phyloP scores from a whole-genome alignment of 2,329 filamentous ascomycete species.

The Colletotrichum scovillei region DNA sequence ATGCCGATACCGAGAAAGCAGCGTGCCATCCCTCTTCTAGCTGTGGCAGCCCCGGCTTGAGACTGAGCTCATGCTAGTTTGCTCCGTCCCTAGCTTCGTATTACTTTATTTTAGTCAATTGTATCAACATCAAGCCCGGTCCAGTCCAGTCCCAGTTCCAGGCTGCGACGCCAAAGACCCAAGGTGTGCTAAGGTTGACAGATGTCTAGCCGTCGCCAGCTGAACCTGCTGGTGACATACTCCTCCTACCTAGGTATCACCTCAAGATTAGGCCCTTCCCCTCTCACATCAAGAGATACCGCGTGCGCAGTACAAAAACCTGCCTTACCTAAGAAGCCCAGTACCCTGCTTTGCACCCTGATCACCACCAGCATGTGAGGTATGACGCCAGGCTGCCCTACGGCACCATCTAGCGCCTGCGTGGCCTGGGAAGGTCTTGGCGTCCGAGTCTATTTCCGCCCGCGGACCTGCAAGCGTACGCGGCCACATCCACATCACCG shows the following conservation, averaged over 20 bases:
- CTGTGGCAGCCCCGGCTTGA: neutral
- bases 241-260: neutral
- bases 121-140: neutral
- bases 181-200: neutral
- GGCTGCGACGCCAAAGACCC: neutral
- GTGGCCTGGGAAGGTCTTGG: slow-evolving; percentile 26
- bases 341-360: neutral
- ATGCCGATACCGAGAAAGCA: neutral
- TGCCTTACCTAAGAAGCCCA: too few relatives aligned
- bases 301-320: too few relatives aligned
- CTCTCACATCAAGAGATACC: neutral
- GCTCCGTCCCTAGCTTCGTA: neutral
- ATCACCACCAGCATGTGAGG: slow-evolving; percentile 33
- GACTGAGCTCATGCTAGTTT: neutral
- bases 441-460: slow-evolving; percentile 29
- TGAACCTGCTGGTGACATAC: neutral
- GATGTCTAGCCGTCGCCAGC: neutral
- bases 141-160: neutral
- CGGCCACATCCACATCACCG: slow-evolving; percentile 29
- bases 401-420: slow-evolving; percentile 5
- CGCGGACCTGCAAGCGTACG: slow-evolving; percentile 25
- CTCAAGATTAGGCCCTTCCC: neutral
- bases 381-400: slow-evolving; percentile 31
- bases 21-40: neutral
- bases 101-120: neutral